These are phyloP conservation scores for Ajuga chamaepitys DNA, from an alignment of 257 asterid species.

Conservation along the genomic window DNA sequence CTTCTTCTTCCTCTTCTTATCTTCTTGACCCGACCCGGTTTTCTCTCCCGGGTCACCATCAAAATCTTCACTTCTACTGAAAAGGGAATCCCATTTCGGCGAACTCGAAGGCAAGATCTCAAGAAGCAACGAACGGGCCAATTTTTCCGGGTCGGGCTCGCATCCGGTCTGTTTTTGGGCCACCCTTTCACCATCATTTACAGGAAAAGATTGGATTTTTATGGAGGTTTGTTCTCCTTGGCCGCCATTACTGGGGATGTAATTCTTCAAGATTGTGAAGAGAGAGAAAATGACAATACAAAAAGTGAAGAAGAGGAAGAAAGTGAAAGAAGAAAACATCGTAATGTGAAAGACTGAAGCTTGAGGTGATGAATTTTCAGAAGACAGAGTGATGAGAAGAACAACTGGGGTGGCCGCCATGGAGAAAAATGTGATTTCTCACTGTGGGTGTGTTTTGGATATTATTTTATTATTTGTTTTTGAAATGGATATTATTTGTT, in stretches of 20 bases:
- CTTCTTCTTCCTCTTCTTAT: constrained; percentile 60
- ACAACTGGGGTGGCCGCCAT: constrained; percentile 47
- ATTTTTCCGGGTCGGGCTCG: constrained; percentile 31
- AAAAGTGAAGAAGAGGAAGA: constrained; percentile 32
- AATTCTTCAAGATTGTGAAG: constrained; percentile 26
- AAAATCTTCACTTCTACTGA: constrained; percentile 17
- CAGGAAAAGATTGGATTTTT: constrained; percentile 31
- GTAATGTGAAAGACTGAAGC: constrained; percentile 19
- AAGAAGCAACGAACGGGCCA: constrained; percentile 39
- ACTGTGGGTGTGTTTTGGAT: constrained; percentile 2
- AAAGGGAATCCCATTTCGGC: constrained; percentile 41
- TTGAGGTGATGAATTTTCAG: constrained; percentile 20
- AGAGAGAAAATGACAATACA: constrained; percentile 37
- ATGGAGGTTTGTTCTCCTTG: constrained; percentile 1
- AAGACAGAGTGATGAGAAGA: constrained; percentile 15
- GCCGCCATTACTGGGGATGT: constrained; percentile 9
- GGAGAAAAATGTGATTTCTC: constrained; percentile 14
- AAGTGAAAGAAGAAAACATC: constrained; percentile 21
- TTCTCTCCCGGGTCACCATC: constrained; percentile 29
- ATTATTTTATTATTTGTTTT: neutral
- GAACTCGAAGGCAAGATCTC: constrained; percentile 61
- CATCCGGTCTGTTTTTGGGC: constrained; percentile 9
- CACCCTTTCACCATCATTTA: constrained; percentile 14
- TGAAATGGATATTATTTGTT: constrained; percentile 6
- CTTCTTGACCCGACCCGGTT: constrained; percentile 35